phyloP scores from a whole-genome alignment of 192 early-diverging fungal genomes.

The Geranomyces variabilis region DNA sequence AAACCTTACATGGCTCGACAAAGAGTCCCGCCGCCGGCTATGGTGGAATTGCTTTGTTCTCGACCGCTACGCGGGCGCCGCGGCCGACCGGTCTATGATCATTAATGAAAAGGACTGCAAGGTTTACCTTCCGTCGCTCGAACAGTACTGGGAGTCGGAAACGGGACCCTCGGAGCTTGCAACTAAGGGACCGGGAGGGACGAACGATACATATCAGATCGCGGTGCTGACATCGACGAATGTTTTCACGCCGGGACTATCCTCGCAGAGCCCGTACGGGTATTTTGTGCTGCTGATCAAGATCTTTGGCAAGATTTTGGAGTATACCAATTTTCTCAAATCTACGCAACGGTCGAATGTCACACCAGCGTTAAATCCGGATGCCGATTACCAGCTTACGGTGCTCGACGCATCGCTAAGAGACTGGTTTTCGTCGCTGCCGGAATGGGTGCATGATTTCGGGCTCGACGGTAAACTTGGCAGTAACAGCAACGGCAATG shows the following conservation, averaged over 20 bases:
- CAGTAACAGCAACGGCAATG: background rate
- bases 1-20: slow-evolving; percentile 44
- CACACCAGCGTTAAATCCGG: slow-evolving; percentile 9
- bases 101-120: slow-evolving; percentile 51
- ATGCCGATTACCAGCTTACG: slow-evolving; percentile 40
- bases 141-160: slow-evolving; percentile 17
- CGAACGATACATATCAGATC: slow-evolving; percentile 35
- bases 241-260: slow-evolving; percentile 40
- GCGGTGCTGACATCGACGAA: slow-evolving; percentile 38
- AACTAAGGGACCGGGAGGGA: background rate
- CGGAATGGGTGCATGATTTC: slow-evolving; percentile 34
- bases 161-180: background rate
- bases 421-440: slow-evolving; percentile 43
- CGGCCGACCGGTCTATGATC: slow-evolving; percentile 44
- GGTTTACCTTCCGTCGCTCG: slow-evolving; percentile 46
- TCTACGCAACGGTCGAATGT: slow-evolving; percentile 19
- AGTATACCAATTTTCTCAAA: slow-evolving; percentile 40
- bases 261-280: slow-evolving; percentile 26
- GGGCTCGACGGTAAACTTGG: background rate
- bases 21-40: slow-evolving; percentile 43
- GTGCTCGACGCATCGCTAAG: slow-evolving; percentile 43
- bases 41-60: slow-evolving; percentile 54
- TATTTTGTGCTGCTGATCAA: slow-evolving; percentile 48
- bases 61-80: slow-evolving; percentile 47
- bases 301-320: slow-evolving; percentile 52